Conservation (phyloP, 306 rosid species). For the Sechiopsis laciniata region DNA sequence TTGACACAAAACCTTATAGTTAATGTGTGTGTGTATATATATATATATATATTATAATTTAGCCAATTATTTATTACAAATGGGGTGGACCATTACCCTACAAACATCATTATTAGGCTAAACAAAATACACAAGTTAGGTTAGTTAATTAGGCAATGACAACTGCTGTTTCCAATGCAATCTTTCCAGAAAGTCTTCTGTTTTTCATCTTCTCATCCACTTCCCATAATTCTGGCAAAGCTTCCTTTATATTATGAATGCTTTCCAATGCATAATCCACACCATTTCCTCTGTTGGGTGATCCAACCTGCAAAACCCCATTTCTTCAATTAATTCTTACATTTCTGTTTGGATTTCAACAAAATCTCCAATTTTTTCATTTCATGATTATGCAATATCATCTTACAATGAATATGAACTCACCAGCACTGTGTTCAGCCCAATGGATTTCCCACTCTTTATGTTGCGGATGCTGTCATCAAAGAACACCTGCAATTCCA, state of each 20-base stretch:
- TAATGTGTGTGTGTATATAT: no score
- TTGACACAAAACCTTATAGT: no score
- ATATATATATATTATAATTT: no score
- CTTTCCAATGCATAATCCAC: slow-evolving; percentile 84
- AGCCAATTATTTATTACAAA: background rate
- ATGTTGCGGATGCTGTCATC: slow-evolving; percentile 72
- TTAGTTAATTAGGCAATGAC: slow-evolving; percentile 40
- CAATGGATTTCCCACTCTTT: slow-evolving; percentile 45
- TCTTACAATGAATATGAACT: no score
- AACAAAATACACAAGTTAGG: background rate
- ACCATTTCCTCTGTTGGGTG: slow-evolving; percentile 35
- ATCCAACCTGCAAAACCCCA: slow-evolving; percentile 50
- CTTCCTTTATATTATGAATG: slow-evolving; percentile 80
- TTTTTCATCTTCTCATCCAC: slow-evolving; percentile 36
- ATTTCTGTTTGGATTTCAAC: background rate
- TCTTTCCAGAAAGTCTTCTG: slow-evolving; percentile 30
- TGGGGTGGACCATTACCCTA: background rate
- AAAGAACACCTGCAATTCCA: slow-evolving; percentile 57
- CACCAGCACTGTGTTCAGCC: slow-evolving; percentile 71
- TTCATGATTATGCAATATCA: background rate
- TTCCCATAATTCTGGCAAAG: slow-evolving; percentile 84
- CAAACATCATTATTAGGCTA: background rate
- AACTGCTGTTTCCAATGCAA: slow-evolving; percentile 52
- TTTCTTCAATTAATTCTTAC: background rate
- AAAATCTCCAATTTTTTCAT: background rate